A percentile compares a stretch with the other conserved stretches of the same genome.
These are phyloP conservation scores for Solanum lignicaule DNA, from an alignment of 257 asterid genomes.

Conservation along the genomic window DNA sequence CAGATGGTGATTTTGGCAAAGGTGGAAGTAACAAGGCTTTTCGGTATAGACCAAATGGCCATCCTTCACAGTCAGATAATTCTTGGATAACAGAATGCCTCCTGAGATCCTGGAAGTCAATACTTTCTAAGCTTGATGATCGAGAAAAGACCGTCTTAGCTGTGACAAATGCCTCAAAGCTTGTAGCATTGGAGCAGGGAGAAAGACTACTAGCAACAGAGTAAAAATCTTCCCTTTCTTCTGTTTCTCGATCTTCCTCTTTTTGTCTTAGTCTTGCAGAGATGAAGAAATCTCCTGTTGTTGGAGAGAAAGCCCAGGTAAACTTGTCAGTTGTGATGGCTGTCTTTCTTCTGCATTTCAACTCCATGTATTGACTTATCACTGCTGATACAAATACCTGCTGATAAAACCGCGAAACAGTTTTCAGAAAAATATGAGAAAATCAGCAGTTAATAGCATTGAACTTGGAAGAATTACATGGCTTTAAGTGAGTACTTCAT, in stretches of 20 bases:
- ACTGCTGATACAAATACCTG: constrained; percentile 72
- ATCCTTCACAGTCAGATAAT: constrained; percentile 47
- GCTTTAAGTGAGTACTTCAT: constrained; percentile 21
- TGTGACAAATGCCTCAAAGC: constrained; percentile 37
- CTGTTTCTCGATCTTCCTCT: constrained; percentile 7
- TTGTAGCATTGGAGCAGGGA: constrained; percentile 41
- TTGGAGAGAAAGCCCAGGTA: constrained; percentile 49
- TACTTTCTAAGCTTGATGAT: constrained; percentile 49
- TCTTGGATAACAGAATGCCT: constrained; percentile 32
- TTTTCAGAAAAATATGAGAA: not conserved
- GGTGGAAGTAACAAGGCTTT: constrained; percentile 71
- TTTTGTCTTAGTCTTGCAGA: not conserved
- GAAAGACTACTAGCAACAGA: constrained; percentile 35
- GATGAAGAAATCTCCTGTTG: constrained; percentile 15
- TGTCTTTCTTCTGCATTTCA: constrained; percentile 37
- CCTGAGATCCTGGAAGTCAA: constrained; percentile 26
- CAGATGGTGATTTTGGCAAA: constrained; percentile 68
- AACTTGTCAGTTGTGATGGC: constrained; percentile 19
- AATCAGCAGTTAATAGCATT: not conserved
- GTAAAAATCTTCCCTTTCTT: constrained; percentile 22
- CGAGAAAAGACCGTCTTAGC: constrained; percentile 47
- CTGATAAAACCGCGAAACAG: not conserved
- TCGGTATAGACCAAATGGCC: constrained; percentile 86
- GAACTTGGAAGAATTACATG: not conserved
- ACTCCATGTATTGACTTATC: constrained; percentile 57